Base-by-base conservation (phyloP, 352 stramenopile species). In the Ochromonadaceae sp. region DNA sequence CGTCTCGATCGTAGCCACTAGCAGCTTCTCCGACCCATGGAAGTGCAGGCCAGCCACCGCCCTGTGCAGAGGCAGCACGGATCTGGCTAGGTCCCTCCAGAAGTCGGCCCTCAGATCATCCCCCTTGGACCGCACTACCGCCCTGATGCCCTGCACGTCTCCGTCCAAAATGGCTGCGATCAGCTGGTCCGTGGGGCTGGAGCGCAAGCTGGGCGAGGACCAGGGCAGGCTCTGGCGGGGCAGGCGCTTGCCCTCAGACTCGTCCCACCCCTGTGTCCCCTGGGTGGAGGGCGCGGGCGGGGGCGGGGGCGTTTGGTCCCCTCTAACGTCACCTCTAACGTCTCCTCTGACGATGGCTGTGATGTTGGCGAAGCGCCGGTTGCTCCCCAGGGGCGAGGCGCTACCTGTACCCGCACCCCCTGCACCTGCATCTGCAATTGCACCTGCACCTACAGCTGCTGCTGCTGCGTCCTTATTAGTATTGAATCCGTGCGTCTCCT, bases 1-100 rank as follows among this genome's bases (percentile, higher is more conserved):
- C 5, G 47, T 17, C 38, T 71, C 25, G 15, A 70, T 42, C 25
- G 36, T 57, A 10, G 9, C 2, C 7, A 71, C 40, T 25, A 71
- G 32, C 10, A 66, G 52, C n/a, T 66, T 62, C 3, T 57, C 39
- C 26, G 22, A 58, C 4, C 60, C 61, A 67, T 71, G 66, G 42
- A 71, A 71, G 36, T 71, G 66, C 43, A 62, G 66, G 12, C 66
- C 66, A 2, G 61, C 49, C 20, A 71, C 53, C 2, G 41, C 65
- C n/a, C 66, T 40, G 30, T 71, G 66, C 41, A 71, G 25, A 0
- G 66, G 66, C n/a, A 71, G 22, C 26, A 71, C 59, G 17, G 53
- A 28, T 3, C 10, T 5, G 30, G 53, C 31, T 7, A 50, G 32
- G 48, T 58, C 26, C 10, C n/a, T 7, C 53, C 53, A 61, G 48